Conservation (phyloP, 148 eudicot genomes). For the Salicornia ramosissima region DNA sequence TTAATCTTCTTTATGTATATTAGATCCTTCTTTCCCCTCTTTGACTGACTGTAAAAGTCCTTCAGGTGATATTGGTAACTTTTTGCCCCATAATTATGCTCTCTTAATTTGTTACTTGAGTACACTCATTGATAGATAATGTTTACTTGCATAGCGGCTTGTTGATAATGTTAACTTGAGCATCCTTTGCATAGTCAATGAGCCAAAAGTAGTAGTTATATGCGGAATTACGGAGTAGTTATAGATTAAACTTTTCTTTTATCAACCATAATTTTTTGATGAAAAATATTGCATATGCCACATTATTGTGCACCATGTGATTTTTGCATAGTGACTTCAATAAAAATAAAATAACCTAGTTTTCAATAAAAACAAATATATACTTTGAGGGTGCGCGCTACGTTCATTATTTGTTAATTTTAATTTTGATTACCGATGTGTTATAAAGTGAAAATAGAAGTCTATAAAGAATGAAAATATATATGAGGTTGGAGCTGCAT, state of each 20-base stretch:
- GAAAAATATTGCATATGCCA: too few relatives aligned
- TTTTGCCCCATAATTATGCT: background rate
- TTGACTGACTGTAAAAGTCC: slow-evolving; percentile 22
- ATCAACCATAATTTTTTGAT: too few relatives aligned
- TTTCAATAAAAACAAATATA: too few relatives aligned
- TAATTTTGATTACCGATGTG: too few relatives aligned
- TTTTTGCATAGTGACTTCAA: too few relatives aligned
- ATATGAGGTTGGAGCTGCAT: background rate
- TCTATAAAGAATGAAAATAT: background rate
- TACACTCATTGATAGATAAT: background rate
- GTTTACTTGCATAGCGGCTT: background rate
- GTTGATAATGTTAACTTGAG: background rate
- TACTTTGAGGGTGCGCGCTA: too few relatives aligned
- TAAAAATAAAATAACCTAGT: too few relatives aligned
- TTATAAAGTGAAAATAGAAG: too few relatives aligned
- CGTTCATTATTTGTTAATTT: too few relatives aligned
- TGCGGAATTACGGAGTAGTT: background rate
- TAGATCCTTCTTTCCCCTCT: background rate
- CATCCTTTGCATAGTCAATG: background rate
- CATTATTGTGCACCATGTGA: too few relatives aligned
- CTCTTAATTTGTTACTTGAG: background rate
- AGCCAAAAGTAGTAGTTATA: background rate
- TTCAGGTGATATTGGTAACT: background rate
- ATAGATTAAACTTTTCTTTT: too few relatives aligned
- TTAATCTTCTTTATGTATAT: slow-evolving; percentile 9